A percentile compares a stretch with the other conserved stretches of the same genome.
Conservation (phyloP, 225 moss, liverwort and hornwort species). For the Asterella californica region DNA sequence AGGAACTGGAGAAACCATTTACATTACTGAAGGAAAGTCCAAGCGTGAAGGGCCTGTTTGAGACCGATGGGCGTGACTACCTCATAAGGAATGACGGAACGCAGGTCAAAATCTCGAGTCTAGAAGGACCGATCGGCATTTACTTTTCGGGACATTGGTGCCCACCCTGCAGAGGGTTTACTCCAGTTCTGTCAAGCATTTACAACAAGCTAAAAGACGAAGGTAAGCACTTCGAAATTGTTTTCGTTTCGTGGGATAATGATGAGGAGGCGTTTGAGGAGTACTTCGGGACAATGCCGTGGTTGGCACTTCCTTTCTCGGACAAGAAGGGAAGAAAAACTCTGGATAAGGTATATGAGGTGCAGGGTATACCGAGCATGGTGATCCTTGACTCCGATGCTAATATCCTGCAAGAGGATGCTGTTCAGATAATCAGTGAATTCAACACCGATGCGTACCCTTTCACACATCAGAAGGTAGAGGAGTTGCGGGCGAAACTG, state of each 20-base stretch:
- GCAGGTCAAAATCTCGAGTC: slow-evolving; percentile 14
- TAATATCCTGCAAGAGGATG: slow-evolving; percentile 12
- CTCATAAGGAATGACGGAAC: slow-evolving; percentile 17
- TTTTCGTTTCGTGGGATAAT: slow-evolving; percentile 23
- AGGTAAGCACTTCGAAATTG: slow-evolving; percentile 17
- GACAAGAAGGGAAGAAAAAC: slow-evolving; percentile 8
- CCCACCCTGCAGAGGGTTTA: slow-evolving; percentile 24
- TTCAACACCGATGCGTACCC: slow-evolving; percentile 12
- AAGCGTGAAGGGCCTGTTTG: slow-evolving; percentile 14
- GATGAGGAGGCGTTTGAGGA: slow-evolving; percentile 12
- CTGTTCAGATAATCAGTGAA: slow-evolving; percentile 9
- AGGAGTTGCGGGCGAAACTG: slow-evolving; percentile 6
- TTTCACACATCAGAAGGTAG: slow-evolving; percentile 17
- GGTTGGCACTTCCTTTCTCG: slow-evolving; percentile 22
- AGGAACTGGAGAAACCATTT: slow-evolving; percentile 11
- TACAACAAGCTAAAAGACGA: slow-evolving; percentile 22
- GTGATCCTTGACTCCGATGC: slow-evolving; percentile 22
- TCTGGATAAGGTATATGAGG: slow-evolving; percentile 16
- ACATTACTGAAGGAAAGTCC: slow-evolving; percentile 1
- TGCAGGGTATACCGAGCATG: slow-evolving; percentile 20
- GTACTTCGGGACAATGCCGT: slow-evolving; percentile 22
- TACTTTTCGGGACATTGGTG: slow-evolving; percentile 34
- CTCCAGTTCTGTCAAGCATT: neutral
- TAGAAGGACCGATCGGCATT: slow-evolving; percentile 16
- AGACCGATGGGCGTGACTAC: slow-evolving; percentile 7